Base-by-base conservation (phyloP, 106 monocot genomes). In the Platanthera guangdongensis region DNA sequence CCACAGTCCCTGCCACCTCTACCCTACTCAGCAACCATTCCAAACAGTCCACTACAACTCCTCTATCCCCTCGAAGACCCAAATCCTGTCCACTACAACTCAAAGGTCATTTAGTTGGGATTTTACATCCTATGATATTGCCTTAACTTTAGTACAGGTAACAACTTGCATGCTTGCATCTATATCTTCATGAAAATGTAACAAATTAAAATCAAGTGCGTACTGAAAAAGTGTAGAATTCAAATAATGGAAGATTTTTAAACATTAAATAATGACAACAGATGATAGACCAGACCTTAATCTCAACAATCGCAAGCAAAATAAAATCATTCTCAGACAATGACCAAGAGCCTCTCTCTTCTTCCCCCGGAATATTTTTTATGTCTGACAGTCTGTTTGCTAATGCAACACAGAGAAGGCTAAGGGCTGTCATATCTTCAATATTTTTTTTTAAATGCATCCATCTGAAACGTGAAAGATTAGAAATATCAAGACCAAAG, bases 371-470 rank as follows among this genome's bases (percentile, higher is more conserved):
- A 59, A 94, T 75, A 4, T 83, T 82, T 51, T 77, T 85, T 57
- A 85, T 51, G 21, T 88, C 86, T 74, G 48, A 86, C 52, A 74
- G 45, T 74, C 86, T 89, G 75, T 87, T 94, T 13, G 93, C 97
- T 72, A 97, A 93, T 9, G 91, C 91, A 72, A 97, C 84, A 77
- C 97, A 97, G 9, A 93, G 87, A 54, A 97, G 87, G 73, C 93
- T 97, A 19, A 7, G 51, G 65, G 73, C 86, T 73, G 97, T 89
- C 97, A 94, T 94, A 68, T 86, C 89, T 79, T 93, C 91, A 76
- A 97, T 97, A 68, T n/a, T 16, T 60, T 57, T 83, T 91, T 76
- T 79, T 93, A 74, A 97, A 93, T 78, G 76, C 85, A 77, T 80
- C 75, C 49, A 73, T 67, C 96, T 97, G 82, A 87, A 72, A 72